Conservation (phyloP, 352 stramenopile species). For the Phytophthora tentaculata region DNA sequence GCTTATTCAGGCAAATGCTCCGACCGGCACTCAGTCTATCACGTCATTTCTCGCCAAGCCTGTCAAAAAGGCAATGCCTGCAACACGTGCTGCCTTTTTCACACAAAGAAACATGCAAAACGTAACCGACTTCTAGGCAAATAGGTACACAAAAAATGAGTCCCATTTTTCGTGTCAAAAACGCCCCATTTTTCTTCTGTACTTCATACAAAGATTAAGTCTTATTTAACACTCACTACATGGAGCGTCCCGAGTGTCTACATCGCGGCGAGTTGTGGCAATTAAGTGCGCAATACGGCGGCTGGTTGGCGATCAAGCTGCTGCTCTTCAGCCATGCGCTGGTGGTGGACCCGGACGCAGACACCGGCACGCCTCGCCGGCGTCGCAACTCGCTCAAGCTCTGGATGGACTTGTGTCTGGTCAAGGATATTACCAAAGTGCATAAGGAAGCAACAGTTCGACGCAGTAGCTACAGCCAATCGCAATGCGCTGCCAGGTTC, state of each 20-base stretch:
- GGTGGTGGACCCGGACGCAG: constrained; percentile 57
- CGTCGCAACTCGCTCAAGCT: constrained; percentile 54
- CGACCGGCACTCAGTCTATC: constrained; percentile 77
- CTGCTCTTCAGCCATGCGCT: constrained; percentile 55
- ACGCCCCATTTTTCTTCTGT: neutral
- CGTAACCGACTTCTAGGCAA: constrained; percentile 67
- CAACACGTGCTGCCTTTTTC: constrained; percentile 58
- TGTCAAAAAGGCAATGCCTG: constrained; percentile 32
- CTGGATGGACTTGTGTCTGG: constrained; percentile 57
- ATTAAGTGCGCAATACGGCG: constrained; percentile 60
- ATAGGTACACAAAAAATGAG: constrained; percentile 9
- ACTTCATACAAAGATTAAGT: constrained; percentile 18
- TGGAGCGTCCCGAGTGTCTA: constrained; percentile 45
- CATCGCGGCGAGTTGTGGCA: constrained; percentile 50
- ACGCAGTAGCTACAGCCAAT: constrained; percentile 31
- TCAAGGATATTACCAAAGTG: constrained; percentile 39
- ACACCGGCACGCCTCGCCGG: constrained; percentile 42
- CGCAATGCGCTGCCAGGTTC: constrained; percentile 24
- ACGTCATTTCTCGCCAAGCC: constrained; percentile 70
- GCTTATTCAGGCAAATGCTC: constrained; percentile 50
- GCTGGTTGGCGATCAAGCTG: constrained; percentile 54
- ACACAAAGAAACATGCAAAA: constrained; percentile 59
- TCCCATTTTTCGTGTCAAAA: neutral
- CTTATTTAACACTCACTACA: neutral
- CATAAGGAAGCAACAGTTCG: constrained; percentile 31